Evolutionary conservation across 768 basidiomycete species (phyloP), one percentile per base, ranked within the genome.

Genomic region (Tephrocybe rancida): DNA sequence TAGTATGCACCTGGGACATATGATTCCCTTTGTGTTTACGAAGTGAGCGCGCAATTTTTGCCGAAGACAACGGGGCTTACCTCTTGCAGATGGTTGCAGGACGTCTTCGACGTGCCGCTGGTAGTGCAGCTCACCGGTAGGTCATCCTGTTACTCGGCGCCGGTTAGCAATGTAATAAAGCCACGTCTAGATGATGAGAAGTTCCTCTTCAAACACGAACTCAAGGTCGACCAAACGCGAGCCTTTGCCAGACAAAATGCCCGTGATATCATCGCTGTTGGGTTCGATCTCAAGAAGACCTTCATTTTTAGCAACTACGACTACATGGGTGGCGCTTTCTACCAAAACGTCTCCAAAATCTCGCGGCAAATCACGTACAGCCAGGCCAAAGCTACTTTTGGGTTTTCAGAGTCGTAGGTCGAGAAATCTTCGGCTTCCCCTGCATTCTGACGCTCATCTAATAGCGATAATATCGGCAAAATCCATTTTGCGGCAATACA

Each of bases 401-500:
- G 97, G 2, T 99, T 99, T 78, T 87, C 77, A 56, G 96, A 98
- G 63, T 95, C 93, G 95, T 96, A 62, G 71, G 92, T 79, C 32
- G n/a, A 10, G 38, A 14, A 42, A 25, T 24, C n/a, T 26, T 21
- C 14, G 14, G 11, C 14, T 3, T 26, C n/a, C 10, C 22, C 7
- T 19, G 22, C 46, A 35, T 38, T 47, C 52, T 37, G 24, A 37
- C 47, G 13, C 18, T 52, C 32, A n/a, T 44, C n/a, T 14, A 26
- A 7, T 65, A 98, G 95, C 21, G 97, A 98, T 72, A 98, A 98
- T 73, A 94, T 98, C 59, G 97, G 97, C 56, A 98, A 98, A 75
- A 85, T 92, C 54, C 95, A 98, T 73, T 99, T 99, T 68, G 92
- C 89, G 30, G 81, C 97, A 25, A 86, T 99, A 59, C 97, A 99